Conservation (phyloP, 2,329 filamentous ascomycete species). For the Pseudophaeomoniella oleicola region DNA sequence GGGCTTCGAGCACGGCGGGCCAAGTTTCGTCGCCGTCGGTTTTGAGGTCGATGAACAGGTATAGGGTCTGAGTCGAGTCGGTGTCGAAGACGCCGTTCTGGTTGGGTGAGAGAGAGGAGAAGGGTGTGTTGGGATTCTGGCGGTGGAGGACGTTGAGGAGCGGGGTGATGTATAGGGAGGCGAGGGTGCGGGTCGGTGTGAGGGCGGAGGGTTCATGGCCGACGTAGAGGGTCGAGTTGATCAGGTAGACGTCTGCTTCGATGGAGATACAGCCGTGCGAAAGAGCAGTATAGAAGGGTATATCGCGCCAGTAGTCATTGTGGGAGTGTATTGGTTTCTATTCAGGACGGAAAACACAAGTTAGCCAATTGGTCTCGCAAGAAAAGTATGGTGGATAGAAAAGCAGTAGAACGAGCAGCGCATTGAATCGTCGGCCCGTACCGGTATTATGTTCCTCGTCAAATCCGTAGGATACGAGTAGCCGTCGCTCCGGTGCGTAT, state of each 20-base stretch:
- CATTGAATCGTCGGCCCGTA: constrained; percentile 9
- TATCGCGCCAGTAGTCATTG: constrained; percentile 27
- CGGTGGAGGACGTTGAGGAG: constrained; percentile 40
- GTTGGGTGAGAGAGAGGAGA: constrained; percentile 30
- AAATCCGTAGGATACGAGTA: constrained; percentile 21
- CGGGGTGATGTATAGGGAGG: constrained; percentile 29
- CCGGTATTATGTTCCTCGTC: constrained; percentile 21
- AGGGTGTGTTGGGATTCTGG: constrained; percentile 40
- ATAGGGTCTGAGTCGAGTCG: constrained; percentile 39
- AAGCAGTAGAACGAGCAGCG: not conserved
- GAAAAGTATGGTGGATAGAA: no score
- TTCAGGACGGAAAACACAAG: no score
- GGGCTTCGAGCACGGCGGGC: constrained; percentile 38
- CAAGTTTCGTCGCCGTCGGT: constrained; percentile 42
- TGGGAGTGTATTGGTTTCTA: constrained; percentile 22
- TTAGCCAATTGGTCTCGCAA: no score
- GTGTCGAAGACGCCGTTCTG: constrained; percentile 50
- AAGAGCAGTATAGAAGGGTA: constrained; percentile 24
- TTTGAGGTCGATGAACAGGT: constrained; percentile 51
- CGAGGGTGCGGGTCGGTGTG: constrained; percentile 22
- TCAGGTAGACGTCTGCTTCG: constrained; percentile 32
- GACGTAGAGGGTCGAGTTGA: constrained; percentile 24
- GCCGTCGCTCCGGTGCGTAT: constrained; percentile 9
- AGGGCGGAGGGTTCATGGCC: constrained; percentile 23
- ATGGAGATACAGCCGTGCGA: constrained; percentile 26